Conservation (phyloP, 2,329 filamentous ascomycete genomes). For the Sphaceloma murrayae region DNA sequence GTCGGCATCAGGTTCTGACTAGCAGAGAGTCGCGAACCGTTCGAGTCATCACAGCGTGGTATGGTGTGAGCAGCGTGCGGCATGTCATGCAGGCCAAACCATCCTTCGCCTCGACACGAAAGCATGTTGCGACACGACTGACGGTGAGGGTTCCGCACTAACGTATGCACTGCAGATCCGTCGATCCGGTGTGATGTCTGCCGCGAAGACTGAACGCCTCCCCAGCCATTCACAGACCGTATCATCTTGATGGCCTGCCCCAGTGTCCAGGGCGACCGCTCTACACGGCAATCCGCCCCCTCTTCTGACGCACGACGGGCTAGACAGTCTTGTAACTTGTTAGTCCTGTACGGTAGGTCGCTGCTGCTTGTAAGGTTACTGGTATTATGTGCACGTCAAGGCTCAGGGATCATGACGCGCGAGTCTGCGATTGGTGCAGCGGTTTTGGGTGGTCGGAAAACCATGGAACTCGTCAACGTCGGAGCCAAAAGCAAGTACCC, state of each 20-base stretch:
- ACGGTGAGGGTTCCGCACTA: slow-evolving; percentile 5
- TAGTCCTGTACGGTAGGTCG: too few relatives aligned
- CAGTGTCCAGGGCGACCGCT: background rate
- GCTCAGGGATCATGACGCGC: background rate
- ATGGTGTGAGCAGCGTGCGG: background rate
- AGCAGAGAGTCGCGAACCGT: background rate
- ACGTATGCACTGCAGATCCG: slow-evolving; percentile 9
- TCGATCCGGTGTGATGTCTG: slow-evolving; percentile 6
- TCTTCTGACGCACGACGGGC: background rate
- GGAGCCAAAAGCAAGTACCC: slow-evolving; percentile 3
- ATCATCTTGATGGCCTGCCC: background rate
- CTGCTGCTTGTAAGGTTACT: background rate
- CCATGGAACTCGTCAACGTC: slow-evolving; percentile 5
- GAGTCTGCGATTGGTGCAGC: background rate
- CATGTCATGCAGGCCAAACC: background rate
- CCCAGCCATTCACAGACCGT: background rate
- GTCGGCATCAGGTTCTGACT: too few relatives aligned
- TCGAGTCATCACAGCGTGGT: background rate
- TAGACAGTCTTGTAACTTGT: background rate
- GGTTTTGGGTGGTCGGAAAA: background rate
- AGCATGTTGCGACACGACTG: background rate
- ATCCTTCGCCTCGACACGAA: background rate
- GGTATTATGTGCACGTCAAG: background rate
- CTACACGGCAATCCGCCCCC: slow-evolving; percentile 6
- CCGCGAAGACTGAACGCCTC: slow-evolving; percentile 9